These are phyloP conservation scores for Mortierella sp. DNA, from an alignment of 371 early-diverging fungal genomes.

Conservation along the genomic window DNA sequence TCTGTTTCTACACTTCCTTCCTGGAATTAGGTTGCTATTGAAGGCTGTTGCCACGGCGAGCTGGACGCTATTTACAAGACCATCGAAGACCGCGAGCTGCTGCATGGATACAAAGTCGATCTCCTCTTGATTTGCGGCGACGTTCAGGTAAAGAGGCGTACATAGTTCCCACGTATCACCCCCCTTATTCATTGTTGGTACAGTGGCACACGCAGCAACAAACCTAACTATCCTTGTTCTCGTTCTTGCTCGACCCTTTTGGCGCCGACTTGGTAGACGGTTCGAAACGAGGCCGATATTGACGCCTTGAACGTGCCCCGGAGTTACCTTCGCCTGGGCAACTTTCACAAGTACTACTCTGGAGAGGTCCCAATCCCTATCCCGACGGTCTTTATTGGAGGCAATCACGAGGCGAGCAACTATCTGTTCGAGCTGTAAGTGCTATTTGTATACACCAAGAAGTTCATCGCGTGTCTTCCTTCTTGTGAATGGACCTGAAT, in stretches of 20 bases:
- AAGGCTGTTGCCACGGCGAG: constrained; percentile 97
- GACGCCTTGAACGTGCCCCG: constrained; percentile 84
- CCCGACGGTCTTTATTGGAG: constrained; percentile 96
- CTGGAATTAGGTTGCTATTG: constrained; percentile 79
- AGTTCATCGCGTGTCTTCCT: neutral
- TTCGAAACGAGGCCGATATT: constrained; percentile 89
- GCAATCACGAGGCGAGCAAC: constrained; percentile 97
- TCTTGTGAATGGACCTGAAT: no score
- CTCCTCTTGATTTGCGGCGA: constrained; percentile 97
- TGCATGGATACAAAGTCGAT: constrained; percentile 77
- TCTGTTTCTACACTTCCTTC: neutral
- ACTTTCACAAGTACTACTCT: constrained; percentile 93
- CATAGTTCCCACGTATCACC: neutral
- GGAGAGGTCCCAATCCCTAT: constrained; percentile 85
- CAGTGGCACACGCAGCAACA: no score
- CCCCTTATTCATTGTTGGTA: no score
- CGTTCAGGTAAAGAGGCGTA: constrained; percentile 78
- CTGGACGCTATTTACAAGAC: constrained; percentile 89
- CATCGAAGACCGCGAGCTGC: constrained; percentile 69
- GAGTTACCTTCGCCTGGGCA: constrained; percentile 86
- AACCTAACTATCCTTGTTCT: neutral
- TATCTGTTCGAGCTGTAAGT: constrained; percentile 93
- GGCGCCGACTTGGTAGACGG: constrained; percentile 63
- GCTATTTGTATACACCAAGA: neutral
- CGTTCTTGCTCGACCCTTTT: neutral